These are phyloP conservation scores for Aspergillus sergii DNA, from an alignment of 2,329 filamentous ascomycete species.

Conservation along the genomic window DNA sequence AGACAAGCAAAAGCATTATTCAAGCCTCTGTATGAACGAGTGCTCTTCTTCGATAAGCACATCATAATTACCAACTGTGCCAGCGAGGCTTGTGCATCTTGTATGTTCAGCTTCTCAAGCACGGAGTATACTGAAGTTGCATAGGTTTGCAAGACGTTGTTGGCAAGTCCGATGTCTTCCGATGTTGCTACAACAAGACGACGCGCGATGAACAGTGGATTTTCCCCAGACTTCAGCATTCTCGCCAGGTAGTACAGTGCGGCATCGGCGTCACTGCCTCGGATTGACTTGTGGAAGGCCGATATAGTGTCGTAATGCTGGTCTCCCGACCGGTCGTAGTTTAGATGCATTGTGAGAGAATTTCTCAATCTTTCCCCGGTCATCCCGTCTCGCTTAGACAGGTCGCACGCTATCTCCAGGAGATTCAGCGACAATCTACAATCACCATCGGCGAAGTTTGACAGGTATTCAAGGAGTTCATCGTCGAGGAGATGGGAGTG, in stretches of 20 bases:
- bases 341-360: constrained; percentile 83
- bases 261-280: constrained; percentile 83
- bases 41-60: constrained; percentile 80
- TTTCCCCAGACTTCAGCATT: constrained; percentile 94
- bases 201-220: constrained; percentile 87
- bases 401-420: constrained; percentile 81
- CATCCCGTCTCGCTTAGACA: constrained; percentile 65
- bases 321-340: constrained; percentile 92
- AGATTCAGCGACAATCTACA: constrained; percentile 91
- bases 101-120: constrained; percentile 90
- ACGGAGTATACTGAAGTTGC: constrained; percentile 85
- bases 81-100: constrained; percentile 89
- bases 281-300: constrained; percentile 93
- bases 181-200: constrained; percentile 93
- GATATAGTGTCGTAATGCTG: constrained; percentile 98
- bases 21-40: constrained; percentile 78
- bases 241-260: constrained; percentile 91
- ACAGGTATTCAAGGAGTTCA: constrained; percentile 77
- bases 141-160: constrained; percentile 78
- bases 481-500: constrained; percentile 57
- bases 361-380: constrained; percentile 78
- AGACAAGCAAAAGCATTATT: constrained; percentile 79
- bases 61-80: constrained; percentile 85
- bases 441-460: constrained; percentile 87
- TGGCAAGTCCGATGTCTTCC: constrained; percentile 89